Conservation (phyloP, 805 yeast species). For the Wickerhamiella allomyrinae region DNA sequence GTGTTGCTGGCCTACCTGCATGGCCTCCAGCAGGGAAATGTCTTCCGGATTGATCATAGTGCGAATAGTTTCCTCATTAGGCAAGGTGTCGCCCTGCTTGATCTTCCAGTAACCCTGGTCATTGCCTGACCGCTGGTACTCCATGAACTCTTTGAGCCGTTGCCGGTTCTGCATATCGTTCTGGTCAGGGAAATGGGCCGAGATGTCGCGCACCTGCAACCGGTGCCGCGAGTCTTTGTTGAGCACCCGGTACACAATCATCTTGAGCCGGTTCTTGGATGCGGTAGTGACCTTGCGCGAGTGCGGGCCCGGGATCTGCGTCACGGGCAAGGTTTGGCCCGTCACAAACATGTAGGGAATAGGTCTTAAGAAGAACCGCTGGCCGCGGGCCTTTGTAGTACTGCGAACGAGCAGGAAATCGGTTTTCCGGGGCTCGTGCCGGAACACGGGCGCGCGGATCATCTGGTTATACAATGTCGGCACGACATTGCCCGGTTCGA, state of each 20-base stretch:
- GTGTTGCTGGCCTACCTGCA: slow-evolving; percentile 85
- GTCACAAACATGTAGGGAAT: slow-evolving; percentile 68
- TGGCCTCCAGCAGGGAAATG: slow-evolving; percentile 68
- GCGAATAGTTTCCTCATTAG: slow-evolving; percentile 61
- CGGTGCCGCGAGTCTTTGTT: slow-evolving; percentile 62
- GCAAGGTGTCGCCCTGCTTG: slow-evolving; percentile 49
- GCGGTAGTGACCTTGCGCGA: slow-evolving; percentile 91
- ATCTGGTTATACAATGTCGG: slow-evolving; percentile 88
- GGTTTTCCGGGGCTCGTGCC: slow-evolving; percentile 62
- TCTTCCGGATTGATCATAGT: slow-evolving; percentile 90
- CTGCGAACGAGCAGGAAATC: slow-evolving; percentile 74
- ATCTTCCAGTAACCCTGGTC: slow-evolving; percentile 94
- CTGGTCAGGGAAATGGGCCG: slow-evolving; percentile 90
- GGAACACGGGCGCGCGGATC: slow-evolving; percentile 83
- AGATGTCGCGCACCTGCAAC: slow-evolving; percentile 71
- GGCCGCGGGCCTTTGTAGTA: slow-evolving; percentile 53
- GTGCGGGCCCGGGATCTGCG: slow-evolving; percentile 94
- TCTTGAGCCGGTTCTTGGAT: slow-evolving; percentile 75
- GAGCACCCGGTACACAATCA: slow-evolving; percentile 82
- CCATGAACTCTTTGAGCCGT: slow-evolving; percentile 93
- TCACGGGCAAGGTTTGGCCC: slow-evolving; percentile 86
- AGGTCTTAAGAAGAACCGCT: slow-evolving; percentile 51
- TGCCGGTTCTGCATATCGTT: slow-evolving; percentile 96
- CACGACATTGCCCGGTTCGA: slow-evolving; percentile 83
- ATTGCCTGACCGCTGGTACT: slow-evolving; percentile 82